Evolutionary conservation across 164 flowering plant genomes (phyloP), one percentile per base, ranked within the genome.

Genomic region (Nymphaea colorata): DNA sequence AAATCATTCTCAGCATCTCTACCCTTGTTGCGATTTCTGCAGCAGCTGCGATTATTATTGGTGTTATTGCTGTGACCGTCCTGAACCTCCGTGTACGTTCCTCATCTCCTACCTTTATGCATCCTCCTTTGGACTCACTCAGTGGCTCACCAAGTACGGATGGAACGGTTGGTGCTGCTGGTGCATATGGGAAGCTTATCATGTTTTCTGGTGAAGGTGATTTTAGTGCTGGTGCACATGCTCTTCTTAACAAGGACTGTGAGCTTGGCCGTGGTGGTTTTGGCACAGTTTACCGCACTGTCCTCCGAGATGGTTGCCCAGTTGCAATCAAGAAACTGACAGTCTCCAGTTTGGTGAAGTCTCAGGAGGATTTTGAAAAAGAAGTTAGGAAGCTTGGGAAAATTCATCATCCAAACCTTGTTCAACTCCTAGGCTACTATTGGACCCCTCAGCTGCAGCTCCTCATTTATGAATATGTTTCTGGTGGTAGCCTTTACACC

Each of bases 211-310:
- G 91, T 41, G 93, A 88, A 10, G 86, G 93, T 59, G 96, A 89
- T 59, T 91, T 91, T 67, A 83, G 84, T 65, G 73, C 83, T 0
- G 94, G 96, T 57, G 83, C 91, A 43, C 90, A 93, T 69, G 90
- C 90, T 43, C 76, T 93, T 51, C 96, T 93, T 47, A 88, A 83
- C 76, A 91, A 91, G 78, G 88, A 89, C n/a, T 87, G 88, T 69
- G 97, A 93, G 69, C 87, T 93, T 43, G 98, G 98, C 14, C 89
- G 96, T 59, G 97, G 98, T 61, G 96, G 97, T 11, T 93, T 93
- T 76, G 98, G 98, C 55, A 79, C 93, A 16, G 97, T 93, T 5
- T 93, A 93, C 70, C 74, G 76, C 11, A 84, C 98, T 11, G 82
- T 79, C 16, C 84, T 93, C 17, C 79, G 79, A 41, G 90, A 86